Evolutionary conservation across 768 basidiomycete species (phyloP).

Genomic region (Dioszegia hungarica): DNA sequence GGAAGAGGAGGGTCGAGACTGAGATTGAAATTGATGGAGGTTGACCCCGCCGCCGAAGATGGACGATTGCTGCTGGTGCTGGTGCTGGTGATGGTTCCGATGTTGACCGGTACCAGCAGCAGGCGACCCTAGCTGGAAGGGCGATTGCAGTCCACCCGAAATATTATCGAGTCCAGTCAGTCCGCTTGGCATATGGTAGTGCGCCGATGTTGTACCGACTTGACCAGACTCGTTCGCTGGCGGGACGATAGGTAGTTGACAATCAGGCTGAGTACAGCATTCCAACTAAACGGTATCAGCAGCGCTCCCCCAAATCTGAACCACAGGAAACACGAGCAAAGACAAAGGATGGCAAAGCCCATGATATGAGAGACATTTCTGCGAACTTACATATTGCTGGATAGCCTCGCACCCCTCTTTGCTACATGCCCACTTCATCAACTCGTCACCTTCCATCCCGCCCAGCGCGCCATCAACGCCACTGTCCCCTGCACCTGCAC

Average conservation of each 20-base stretch:
- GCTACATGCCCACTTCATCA: constrained; percentile 36
- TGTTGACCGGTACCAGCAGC: too few relatives aligned
- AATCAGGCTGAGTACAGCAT: constrained; percentile 31
- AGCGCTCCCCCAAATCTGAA: too few relatives aligned
- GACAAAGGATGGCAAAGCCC: background rate
- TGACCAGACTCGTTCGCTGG: background rate
- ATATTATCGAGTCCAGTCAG: background rate
- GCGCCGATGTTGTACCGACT: background rate
- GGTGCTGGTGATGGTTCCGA: too few relatives aligned
- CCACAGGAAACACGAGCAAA: too few relatives aligned
- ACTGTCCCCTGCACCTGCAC: too few relatives aligned
- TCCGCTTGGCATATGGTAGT: background rate
- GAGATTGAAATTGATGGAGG: background rate
- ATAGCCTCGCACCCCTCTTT: constrained; percentile 41
- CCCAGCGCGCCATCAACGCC: too few relatives aligned
- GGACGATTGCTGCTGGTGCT: background rate
- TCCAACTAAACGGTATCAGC: constrained; percentile 14
- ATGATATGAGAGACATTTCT: background rate
- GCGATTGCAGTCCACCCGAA: background rate
- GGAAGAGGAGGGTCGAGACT: background rate
- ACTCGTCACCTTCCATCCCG: constrained; percentile 11
- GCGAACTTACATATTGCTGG: constrained; percentile 34
- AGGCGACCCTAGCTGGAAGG: background rate
- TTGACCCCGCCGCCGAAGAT: background rate
- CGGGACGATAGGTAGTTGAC: constrained; percentile 24